Evolutionary conservation across 1,284 basidiomycete species (phyloP), one percentile per base, ranked within the genome.

Genomic region (Cutaneotrichosporon sp.): DNA sequence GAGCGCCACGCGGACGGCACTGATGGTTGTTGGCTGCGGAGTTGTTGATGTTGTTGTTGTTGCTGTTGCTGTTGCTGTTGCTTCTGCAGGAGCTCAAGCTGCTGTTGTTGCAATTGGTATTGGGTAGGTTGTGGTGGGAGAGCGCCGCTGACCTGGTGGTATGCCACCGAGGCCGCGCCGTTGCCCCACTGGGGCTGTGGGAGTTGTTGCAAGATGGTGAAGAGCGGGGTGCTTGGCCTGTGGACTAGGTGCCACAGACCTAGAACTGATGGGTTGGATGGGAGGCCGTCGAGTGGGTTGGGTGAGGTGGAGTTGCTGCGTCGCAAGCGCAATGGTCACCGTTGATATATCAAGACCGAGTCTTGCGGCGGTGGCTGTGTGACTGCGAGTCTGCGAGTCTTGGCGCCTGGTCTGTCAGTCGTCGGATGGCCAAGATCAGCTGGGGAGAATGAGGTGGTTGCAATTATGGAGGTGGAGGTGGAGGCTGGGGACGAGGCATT

Each of bases 131-230:
- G 38, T 22, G 16, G 39, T 29, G n/a, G 34, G n/a, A n/a, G 42
- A 20, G 5, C 44, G 45, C 27, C 29, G 31, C 27, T 42, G 31
- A 12, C 50, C 19, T 52, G 52, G 27, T 49, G 52, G 27, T 46
- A 43, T 25, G 29, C 53, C 51, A 50, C 57, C 51, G 41, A 26
- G 47, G 51, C 43, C 44, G 49, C 41, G 51, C 45, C 45, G 14
- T 31, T 31, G 57, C 57, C 57, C 57, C 57, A 59, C 32, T 53
- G 57, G 53, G 57, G 52, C 50, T 37, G 57, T 12, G 52, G 44
- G 46, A 45, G 53, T 27, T 35, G 45, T 41, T 59, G 57, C 57
- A 59, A 52, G 57, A 55, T 41, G 38, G 24, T 41, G 38, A 26
- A 32, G 53, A 51, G 29, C 24, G 27, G 14, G 26, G 37, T 11